These are phyloP conservation scores for Viola pubescens DNA, from an alignment of 441 rosid species.

Conservation along the genomic window DNA sequence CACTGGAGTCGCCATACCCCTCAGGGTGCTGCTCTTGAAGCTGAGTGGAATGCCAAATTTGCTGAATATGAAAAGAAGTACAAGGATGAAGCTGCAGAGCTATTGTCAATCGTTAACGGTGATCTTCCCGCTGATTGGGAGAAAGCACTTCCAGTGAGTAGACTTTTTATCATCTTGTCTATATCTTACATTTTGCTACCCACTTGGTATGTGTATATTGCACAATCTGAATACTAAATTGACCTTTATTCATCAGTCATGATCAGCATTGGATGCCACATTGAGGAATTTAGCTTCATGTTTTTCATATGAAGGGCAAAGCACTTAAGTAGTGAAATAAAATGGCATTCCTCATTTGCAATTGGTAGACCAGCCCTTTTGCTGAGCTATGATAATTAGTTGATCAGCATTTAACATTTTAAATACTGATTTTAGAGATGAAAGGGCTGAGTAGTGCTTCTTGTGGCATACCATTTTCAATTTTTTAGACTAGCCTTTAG, in stretches of 20 bases:
- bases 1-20: conserved; percentile 92
- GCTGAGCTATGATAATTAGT: background rate
- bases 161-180: conserved; percentile 15
- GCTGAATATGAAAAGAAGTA: conserved; percentile 89
- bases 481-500: too few relatives aligned
- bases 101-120: conserved; percentile 73
- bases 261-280: background rate
- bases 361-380: background rate
- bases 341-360: background rate
- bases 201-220: too few relatives aligned
- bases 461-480: too few relatives aligned
- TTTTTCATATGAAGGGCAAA: too few relatives aligned
- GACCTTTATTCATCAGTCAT: background rate
- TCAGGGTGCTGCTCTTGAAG: conserved; percentile 72
- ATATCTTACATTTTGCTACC: background rate
- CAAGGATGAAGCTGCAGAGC: conserved; percentile 86
- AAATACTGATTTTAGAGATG: too few relatives aligned
- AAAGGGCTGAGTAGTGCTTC: too few relatives aligned
- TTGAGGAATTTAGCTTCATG: background rate
- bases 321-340: background rate
- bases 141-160: conserved; percentile 94
- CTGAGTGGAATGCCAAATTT: conserved; percentile 85
- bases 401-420: conserved; percentile 1
- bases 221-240: background rate
- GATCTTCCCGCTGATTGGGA: conserved; percentile 95